Conservation (phyloP, 2,329 filamentous ascomycete genomes). For the Penicillium sp. region DNA sequence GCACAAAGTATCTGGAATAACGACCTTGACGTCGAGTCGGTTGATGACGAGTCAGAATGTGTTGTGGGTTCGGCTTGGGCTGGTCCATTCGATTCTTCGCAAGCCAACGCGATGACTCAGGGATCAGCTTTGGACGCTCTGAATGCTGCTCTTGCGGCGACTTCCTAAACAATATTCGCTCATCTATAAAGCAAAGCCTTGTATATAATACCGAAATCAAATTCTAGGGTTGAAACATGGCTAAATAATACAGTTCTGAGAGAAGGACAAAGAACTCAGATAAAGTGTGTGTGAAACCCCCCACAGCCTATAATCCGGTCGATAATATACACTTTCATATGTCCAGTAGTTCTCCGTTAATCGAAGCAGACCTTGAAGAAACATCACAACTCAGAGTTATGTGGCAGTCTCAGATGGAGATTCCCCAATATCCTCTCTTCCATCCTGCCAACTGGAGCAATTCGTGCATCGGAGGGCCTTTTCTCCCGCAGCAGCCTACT, state of each 20-base stretch:
- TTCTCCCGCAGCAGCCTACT: neutral
- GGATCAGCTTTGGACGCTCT: conserved; percentile 13
- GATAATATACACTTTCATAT: too few species aligned
- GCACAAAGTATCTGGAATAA: conserved; percentile 62
- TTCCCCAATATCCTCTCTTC: conserved; percentile 48
- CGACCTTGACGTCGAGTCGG: conserved; percentile 28
- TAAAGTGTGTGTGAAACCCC: too few species aligned
- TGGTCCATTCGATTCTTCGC: conserved; percentile 10
- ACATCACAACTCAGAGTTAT: neutral
- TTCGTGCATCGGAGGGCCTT: conserved; percentile 9
- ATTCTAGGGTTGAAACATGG: too few species aligned
- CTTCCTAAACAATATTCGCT: neutral
- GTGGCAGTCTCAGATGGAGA: neutral
- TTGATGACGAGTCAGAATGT: conserved; percentile 7
- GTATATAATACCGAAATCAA: too few species aligned
- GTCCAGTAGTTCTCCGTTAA: too few species aligned
- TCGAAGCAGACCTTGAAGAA: too few species aligned
- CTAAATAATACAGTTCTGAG: too few species aligned
- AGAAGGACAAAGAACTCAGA: too few species aligned
- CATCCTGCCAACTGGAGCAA: conserved; percentile 12
- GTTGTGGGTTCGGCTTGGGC: conserved; percentile 13
- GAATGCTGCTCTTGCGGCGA: conserved; percentile 12
- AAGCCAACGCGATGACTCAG: conserved; percentile 7
- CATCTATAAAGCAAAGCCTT: too few species aligned
- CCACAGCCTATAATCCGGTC: too few species aligned